Base-by-base conservation (phyloP, 345 rosid genomes). In the Salix dunnii region DNA sequence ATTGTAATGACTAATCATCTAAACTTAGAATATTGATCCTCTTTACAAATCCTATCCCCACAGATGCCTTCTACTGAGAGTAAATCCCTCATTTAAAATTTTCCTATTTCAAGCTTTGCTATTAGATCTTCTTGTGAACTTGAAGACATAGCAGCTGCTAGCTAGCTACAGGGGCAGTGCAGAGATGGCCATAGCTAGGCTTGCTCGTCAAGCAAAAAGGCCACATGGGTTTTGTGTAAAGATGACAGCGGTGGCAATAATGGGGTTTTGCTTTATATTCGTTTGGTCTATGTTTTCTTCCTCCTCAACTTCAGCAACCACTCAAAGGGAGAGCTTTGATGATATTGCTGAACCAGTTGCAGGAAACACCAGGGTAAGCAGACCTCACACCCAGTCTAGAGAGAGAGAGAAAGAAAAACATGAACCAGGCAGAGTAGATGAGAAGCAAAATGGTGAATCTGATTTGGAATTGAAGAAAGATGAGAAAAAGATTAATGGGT, bases 201-300 rank as follows among this genome's bases (percentile, higher is more conserved):
- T 95, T 35, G 88, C 71, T 70, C 96, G 97, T 69, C 94, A 87
- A 75, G 91, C 86, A 21, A 95, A 91, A 77, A 92, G 89, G 76
- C 97, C 95, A 58, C 72, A 82, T 72, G 97, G 97, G 82, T 63
- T 93, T 63, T 92, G 90, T 82, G 74, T 86, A 31, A 95, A 93
- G 85, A 84, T 85, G 93, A 67, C 91, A 3, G 89, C 92, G 17
- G 87, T 91, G 8, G 94, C 88, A 31, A 83, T 93, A 55, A 78
- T 90, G 84, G 97, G 97, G 75, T 90, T 95, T 63, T 91, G 99
- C 77, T 95, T 95, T 79, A 85, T 91, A 30, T 85, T 93, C 74
- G 82, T 90, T 72, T 93, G 99, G 99, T 89, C 91, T 1, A 79
- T 90, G 77, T 89, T 89, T 70, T 89, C 92, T 63, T 83, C 90